Evolutionary conservation across 1,284 basidiomycete species (phyloP), one percentile per base, ranked within the genome.

Genomic region (Gymnopus androsaceus): DNA sequence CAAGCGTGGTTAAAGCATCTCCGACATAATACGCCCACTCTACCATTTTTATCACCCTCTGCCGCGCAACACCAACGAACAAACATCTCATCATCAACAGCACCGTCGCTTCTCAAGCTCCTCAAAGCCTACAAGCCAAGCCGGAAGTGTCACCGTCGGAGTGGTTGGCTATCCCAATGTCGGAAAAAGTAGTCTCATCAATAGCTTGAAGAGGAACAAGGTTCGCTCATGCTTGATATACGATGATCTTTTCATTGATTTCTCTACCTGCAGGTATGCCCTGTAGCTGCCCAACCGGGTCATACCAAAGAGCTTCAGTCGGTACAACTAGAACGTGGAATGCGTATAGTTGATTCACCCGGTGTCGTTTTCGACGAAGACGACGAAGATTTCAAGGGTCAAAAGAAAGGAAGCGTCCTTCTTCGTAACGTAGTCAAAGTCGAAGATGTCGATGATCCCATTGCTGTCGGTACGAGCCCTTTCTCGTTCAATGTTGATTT

Each of bases 91-190:
- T 89, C 85, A 1, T 75, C 82, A 0, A 90, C 91, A 0, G 90
- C 93, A 0, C 91, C 92, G 0, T 83, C 88, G 0, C 78, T 99
- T 1, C 77, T 98, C 21, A 88, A 91, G 54, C 80, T 99, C 2
- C 81, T 98, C 52, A 99, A 99, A 68, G 92, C 93, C 15, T 97
- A 95, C 72, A 92, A 89, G 58, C 88, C 88, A 80, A 21, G 80
- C 87, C 1, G 76, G 82, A 54, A 90, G 87, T 55, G 80, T 95
- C 45, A 96, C 94, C 0, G 87, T 98, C 53, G 96, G 96, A 15
- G 90, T 98, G 21, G 93, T 98, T 30, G 96, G 96, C 1, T 96
- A 95, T 67, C 96, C 96, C 3, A 99, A 99, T 72, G 96, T 98
- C 54, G 96, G 96, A 9, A 99, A 99, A 76, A 95, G 92, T 57